phyloP scores from a whole-genome alignment of 352 stramenopile species.

The Halophytophthora batemanensis region DNA sequence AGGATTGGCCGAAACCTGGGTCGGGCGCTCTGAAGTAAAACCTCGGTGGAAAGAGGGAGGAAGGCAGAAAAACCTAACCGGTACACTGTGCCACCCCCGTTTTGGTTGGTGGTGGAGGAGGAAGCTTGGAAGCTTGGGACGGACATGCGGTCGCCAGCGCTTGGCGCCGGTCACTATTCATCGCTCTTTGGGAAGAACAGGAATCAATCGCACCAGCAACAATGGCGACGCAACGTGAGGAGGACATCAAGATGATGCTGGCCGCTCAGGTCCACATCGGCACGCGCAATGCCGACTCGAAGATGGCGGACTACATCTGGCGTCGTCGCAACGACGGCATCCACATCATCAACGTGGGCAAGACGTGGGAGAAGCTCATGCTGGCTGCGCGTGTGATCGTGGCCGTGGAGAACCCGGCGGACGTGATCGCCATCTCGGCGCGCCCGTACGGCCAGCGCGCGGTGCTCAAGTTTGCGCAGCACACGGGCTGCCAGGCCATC shows the following conservation, averaged over 20 bases:
- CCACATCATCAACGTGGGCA: constrained; percentile 99
- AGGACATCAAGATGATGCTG: constrained; percentile 99
- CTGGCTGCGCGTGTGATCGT: constrained; percentile 99
- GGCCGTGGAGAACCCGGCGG: constrained; percentile 99
- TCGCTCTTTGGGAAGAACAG: constrained; percentile 44
- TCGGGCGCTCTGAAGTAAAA: too few relatives aligned
- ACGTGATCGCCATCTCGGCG: constrained; percentile 99
- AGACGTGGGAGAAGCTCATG: constrained; percentile 99
- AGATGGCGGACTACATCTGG: constrained; percentile 99
- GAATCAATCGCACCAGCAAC: constrained; percentile 62
- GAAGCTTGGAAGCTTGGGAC: not conserved
- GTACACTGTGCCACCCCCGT: too few relatives aligned
- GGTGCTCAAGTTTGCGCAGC: constrained; percentile 99
- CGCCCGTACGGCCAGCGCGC: constrained; percentile 99
- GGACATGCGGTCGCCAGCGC: too few relatives aligned
- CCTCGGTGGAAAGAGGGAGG: not conserved
- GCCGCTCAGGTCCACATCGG: constrained; percentile 99
- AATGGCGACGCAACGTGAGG: constrained; percentile 92
- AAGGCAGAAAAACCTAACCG: not conserved
- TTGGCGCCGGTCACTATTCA: constrained; percentile 27
- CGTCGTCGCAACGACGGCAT: constrained; percentile 97
- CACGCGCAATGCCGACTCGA: constrained; percentile 98
- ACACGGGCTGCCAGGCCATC: constrained; percentile 98
- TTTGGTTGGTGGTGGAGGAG: constrained; percentile 27
- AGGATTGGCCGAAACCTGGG: too few relatives aligned